Evolutionary conservation across 805 yeast species (phyloP).

Genomic region (Helenozyma rhizophorensis): DNA sequence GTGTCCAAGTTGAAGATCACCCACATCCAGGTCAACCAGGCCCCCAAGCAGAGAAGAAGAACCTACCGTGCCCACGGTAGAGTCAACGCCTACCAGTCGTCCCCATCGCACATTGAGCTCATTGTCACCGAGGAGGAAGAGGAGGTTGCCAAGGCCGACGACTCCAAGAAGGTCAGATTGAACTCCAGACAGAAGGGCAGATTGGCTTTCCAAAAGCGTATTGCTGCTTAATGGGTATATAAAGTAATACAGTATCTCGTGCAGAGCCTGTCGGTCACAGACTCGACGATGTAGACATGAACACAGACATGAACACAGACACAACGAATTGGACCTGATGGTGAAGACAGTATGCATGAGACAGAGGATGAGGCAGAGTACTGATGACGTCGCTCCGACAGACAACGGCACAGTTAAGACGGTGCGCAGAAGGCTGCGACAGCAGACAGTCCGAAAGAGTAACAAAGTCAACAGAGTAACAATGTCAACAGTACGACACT

Average conservation of each 20-base stretch:
- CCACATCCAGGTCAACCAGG: constrained; percentile 99
- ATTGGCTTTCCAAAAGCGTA: constrained; percentile 83
- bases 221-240: constrained; percentile 41
- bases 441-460: too few relatives aligned
- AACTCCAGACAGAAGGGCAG: constrained; percentile 91
- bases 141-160: constrained; percentile 87
- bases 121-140: constrained; percentile 94
- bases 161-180: constrained; percentile 62
- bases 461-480: too few relatives aligned
- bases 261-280: too few relatives aligned
- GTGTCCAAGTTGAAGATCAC: constrained; percentile 88
- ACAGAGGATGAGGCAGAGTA: too few relatives aligned
- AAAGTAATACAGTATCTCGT: constrained; percentile 4
- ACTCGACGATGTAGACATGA: too few relatives aligned
- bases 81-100: constrained; percentile 97
- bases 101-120: constrained; percentile 98
- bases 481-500: too few relatives aligned
- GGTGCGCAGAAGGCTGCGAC: too few relatives aligned
- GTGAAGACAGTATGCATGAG: too few relatives aligned
- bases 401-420: too few relatives aligned
- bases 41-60: constrained; percentile 99
- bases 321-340: too few relatives aligned
- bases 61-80: constrained; percentile 99
- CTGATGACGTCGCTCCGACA: too few relatives aligned
- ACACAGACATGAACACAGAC: too few relatives aligned